Evolutionary conservation across 805 yeast genomes (phyloP), one percentile per base, ranked within the genome.

Genomic region (Zygosaccharomyces kombuchaensis): DNA sequence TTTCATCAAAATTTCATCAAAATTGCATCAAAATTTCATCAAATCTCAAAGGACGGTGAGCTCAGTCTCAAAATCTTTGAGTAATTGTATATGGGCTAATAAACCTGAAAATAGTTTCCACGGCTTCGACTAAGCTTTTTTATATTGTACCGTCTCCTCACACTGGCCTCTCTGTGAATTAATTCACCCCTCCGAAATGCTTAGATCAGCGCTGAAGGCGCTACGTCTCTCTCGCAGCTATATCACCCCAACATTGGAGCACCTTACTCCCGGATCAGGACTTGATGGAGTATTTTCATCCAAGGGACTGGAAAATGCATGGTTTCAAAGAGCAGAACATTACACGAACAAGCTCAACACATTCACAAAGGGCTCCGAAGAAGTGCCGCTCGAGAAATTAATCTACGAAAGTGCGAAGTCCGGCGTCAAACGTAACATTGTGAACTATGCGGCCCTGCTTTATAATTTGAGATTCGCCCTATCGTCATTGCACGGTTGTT

Each of bases 231-330:
- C 26, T 13, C 43, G 43, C 22, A 32, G 48, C 9, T 58, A 57
- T 39, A 52, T 58, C n/a, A 50, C 50, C 1, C 62, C 62, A 13
- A 34, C 55, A 3, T 41, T 57, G 13, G 62, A 55, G 32, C 62
- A 60, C 37, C 41, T 60, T 29, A 53, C 56, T 34, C 54, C 57
- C 47, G 55, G 59, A 2, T 26, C 57, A 1, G 79, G 79, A 9
- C 66, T 80, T 17, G 64, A 68, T 1, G 85, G 85, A 2, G 60
- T 81, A 3, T 69, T 75, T 45, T 70, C 80, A 3, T 41, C 69
- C 1, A 51, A 68, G 35, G 79, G 81, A 8, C 56, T 80, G n/a
- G 57, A 73, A 10, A 75, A 71, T 47, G 73, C 77, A 2, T 80
- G 82, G 78, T 71, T 65, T 50, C 66, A 70, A 17, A 71, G 80